phyloP scores from a whole-genome alignment of 495 filamentous ascomycete species.

The Penicillium daleae region DNA sequence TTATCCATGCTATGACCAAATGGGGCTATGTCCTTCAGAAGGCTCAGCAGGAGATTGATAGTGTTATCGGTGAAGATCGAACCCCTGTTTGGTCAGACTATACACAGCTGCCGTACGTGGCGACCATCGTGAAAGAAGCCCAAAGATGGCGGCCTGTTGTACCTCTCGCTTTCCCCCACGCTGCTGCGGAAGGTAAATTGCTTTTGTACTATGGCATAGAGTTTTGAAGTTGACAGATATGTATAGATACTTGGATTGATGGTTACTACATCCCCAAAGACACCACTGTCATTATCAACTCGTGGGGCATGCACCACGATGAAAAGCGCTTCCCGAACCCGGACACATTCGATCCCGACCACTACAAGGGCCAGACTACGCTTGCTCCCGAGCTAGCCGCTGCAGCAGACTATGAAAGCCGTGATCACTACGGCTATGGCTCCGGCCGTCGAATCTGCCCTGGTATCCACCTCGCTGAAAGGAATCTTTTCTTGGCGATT shows the following conservation, averaged over 20 bases:
- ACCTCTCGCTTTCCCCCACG: constrained; percentile 38
- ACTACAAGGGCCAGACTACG: constrained; percentile 33
- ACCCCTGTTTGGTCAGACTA: constrained; percentile 43
- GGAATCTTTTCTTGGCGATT: constrained; percentile 59
- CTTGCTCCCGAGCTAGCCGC: constrained; percentile 30
- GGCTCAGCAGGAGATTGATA: constrained; percentile 39
- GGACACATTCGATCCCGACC: constrained; percentile 57
- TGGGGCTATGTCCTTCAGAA: constrained; percentile 39
- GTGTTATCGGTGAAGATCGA: constrained; percentile 35
- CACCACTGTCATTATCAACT: constrained; percentile 37
- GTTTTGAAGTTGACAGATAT: not conserved
- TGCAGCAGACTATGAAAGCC: constrained; percentile 26
- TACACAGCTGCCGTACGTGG: constrained; percentile 45
- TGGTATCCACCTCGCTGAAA: constrained; percentile 62
- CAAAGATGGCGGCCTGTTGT: constrained; percentile 41
- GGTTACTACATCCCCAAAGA: constrained; percentile 37
- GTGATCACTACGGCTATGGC: constrained; percentile 39
- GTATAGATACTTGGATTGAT: constrained; percentile 33
- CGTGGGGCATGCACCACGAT: constrained; percentile 40
- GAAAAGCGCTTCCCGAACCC: constrained; percentile 35
- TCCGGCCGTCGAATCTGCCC: constrained; percentile 59
- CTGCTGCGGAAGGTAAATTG: constrained; percentile 10
- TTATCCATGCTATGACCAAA: constrained; percentile 50
- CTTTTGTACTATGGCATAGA: not conserved
- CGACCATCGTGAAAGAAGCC: constrained; percentile 43